Conservation (phyloP, 2,329 filamentous ascomycete species). For the Neofusicoccum umdonicola region DNA sequence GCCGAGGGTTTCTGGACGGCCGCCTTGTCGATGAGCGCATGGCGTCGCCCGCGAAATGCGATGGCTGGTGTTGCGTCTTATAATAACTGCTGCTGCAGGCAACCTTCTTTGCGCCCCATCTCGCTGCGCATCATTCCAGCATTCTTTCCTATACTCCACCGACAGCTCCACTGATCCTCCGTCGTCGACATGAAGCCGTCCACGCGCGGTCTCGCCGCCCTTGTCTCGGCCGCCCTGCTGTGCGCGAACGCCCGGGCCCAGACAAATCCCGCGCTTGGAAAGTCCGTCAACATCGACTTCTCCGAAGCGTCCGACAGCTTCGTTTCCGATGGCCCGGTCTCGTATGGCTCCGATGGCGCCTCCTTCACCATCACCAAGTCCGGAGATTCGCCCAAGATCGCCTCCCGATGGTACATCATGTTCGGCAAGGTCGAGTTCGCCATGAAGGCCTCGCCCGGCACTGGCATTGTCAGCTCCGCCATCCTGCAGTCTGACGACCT, state of each 20-base stretch:
- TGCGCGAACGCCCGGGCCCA: slow-evolving; percentile 44
- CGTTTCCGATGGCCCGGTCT: slow-evolving; percentile 64
- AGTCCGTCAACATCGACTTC: slow-evolving; percentile 82
- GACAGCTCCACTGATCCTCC: not conserved
- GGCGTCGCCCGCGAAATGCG: slow-evolving; percentile 1
- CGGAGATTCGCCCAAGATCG: slow-evolving; percentile 82
- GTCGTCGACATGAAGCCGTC: slow-evolving; percentile 29
- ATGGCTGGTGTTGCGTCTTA: slow-evolving; percentile 9
- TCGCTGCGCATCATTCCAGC: not conserved
- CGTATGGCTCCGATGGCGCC: slow-evolving; percentile 74
- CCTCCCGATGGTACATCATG: slow-evolving; percentile 98
- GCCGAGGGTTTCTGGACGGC: not conserved
- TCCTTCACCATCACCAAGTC: slow-evolving; percentile 74
- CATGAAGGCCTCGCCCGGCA: slow-evolving; percentile 81
- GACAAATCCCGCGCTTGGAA: slow-evolving; percentile 72
- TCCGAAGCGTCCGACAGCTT: slow-evolving; percentile 75
- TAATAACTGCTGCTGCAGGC: slow-evolving; percentile 7
- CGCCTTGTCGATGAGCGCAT: not conserved
- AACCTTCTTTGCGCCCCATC: slow-evolving; percentile 11
- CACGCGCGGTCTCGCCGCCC: slow-evolving; percentile 31
- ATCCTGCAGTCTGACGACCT: slow-evolving; percentile 88
- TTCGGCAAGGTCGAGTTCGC: slow-evolving; percentile 87
- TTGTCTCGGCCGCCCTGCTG: slow-evolving; percentile 41
- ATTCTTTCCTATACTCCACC: not conserved
- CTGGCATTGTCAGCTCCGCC: slow-evolving; percentile 88